A percentile compares a stretch with the other conserved stretches of the same genome.
Evolutionary conservation across 2,329 filamentous ascomycete genomes (phyloP).

Genomic region (Epichloe typhina): DNA sequence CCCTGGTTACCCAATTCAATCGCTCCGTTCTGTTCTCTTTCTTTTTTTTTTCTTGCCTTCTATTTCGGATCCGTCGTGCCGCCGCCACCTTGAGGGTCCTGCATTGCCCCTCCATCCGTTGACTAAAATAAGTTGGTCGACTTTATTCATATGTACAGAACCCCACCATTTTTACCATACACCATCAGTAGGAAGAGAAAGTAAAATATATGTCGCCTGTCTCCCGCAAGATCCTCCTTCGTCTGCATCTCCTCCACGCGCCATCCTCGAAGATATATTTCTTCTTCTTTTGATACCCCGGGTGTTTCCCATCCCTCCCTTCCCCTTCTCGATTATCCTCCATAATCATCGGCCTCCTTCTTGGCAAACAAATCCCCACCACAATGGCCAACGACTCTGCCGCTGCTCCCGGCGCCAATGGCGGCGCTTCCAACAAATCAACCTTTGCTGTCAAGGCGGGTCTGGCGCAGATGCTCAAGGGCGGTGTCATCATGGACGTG

Average conservation of each 20-base stretch:
- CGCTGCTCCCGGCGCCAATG: constrained; percentile 13
- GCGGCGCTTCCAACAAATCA: constrained; percentile 26
- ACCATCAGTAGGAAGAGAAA: constrained; percentile 1
- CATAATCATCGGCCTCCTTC: neutral
- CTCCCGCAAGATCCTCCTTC: too few relatives aligned
- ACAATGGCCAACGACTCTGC: constrained; percentile 24
- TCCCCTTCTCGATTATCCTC: neutral
- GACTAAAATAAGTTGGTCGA: neutral
- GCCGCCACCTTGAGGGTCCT: neutral
- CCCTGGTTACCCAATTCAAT: neutral
- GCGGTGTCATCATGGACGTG: constrained; percentile 99
- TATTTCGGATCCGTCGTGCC: neutral
- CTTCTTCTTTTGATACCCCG: neutral
- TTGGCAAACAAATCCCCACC: neutral
- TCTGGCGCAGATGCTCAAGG: constrained; percentile 95
- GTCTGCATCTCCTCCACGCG: neutral
- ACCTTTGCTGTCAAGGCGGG: constrained; percentile 88
- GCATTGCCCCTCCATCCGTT: constrained; percentile 1
- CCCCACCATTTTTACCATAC: constrained; percentile 1
- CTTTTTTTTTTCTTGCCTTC: neutral
- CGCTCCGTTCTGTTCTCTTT: neutral
- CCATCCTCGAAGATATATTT: neutral
- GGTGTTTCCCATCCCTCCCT: neutral
- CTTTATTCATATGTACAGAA: neutral
- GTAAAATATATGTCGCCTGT: neutral